These are phyloP conservation scores for Strobilomyces echinocephalus DNA, from an alignment of 768 basidiomycete genomes.

Conservation along the genomic window DNA sequence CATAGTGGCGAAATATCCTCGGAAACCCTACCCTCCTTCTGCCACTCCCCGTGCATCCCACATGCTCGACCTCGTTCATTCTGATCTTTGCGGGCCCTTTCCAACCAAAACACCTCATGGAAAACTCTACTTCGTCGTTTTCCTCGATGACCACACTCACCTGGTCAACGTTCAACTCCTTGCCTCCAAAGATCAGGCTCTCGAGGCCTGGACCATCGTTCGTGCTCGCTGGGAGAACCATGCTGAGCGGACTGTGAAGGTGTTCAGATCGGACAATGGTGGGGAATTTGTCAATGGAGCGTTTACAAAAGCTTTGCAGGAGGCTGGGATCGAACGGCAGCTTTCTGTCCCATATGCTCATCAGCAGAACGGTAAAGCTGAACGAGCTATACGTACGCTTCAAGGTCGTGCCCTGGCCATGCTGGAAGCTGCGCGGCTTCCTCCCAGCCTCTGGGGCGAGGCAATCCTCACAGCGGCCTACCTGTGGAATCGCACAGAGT, in stretches of 20 bases:
- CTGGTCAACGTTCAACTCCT: background rate
- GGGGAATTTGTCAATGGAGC: background rate
- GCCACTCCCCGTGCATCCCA: too few species aligned
- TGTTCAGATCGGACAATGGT: background rate
- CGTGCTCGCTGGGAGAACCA: background rate
- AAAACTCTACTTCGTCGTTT: background rate
- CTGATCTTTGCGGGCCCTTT: slow-evolving; percentile 26
- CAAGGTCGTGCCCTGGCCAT: background rate
- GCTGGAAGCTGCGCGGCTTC: background rate
- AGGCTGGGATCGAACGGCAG: background rate
- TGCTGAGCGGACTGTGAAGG: background rate
- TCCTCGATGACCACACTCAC: background rate
- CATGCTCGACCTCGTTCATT: slow-evolving; percentile 17
- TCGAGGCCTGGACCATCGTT: background rate
- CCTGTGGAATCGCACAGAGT: background rate
- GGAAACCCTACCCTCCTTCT: too few species aligned
- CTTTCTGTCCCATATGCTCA: background rate
- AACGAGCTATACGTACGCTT: background rate
- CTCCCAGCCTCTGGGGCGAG: background rate
- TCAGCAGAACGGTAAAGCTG: too few species aligned
- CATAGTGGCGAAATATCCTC: background rate
- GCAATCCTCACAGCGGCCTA: background rate
- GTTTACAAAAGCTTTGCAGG: background rate
- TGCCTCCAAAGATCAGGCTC: background rate
- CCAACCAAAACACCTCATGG: background rate